Conservation (phyloP, 2,329 filamentous ascomycete genomes). For the Talaromyces piceae region DNA sequence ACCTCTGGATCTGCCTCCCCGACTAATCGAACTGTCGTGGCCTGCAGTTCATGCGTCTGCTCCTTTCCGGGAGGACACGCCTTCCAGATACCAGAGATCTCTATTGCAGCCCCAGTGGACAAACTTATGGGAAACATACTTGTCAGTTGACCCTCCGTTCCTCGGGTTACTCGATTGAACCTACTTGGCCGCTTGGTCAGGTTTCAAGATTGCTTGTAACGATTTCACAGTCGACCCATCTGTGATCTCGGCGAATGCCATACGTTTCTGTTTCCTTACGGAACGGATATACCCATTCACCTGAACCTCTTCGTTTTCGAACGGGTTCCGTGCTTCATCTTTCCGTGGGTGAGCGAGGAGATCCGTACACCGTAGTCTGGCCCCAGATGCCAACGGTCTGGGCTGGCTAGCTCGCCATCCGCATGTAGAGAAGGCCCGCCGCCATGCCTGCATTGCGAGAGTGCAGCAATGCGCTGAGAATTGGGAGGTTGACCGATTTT, state of each 20-base stretch:
- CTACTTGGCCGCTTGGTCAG: slow-evolving; percentile 65
- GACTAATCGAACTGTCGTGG: slow-evolving; percentile 59
- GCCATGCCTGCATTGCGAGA: slow-evolving; percentile 33
- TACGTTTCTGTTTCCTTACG: slow-evolving; percentile 75
- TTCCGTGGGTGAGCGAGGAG: slow-evolving; percentile 27
- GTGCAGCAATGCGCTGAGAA: not conserved
- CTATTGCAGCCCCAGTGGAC: slow-evolving; percentile 72
- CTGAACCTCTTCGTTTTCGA: slow-evolving; percentile 40
- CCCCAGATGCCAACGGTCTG: slow-evolving; percentile 13
- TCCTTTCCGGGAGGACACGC: slow-evolving; percentile 57
- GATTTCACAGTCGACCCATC: slow-evolving; percentile 78
- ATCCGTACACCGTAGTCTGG: slow-evolving; percentile 30
- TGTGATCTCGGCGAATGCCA: slow-evolving; percentile 74
- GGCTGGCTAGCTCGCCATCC: slow-evolving; percentile 24
- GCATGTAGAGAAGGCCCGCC: slow-evolving; percentile 31
- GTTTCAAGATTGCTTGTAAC: slow-evolving; percentile 72
- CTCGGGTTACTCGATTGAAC: slow-evolving; percentile 24
- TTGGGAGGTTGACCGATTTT: not conserved
- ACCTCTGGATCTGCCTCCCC: slow-evolving; percentile 75
- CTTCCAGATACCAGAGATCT: slow-evolving; percentile 69
- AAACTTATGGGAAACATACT: slow-evolving; percentile 47
- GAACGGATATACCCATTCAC: slow-evolving; percentile 77
- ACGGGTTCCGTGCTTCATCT: slow-evolving; percentile 16
- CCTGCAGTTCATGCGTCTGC: slow-evolving; percentile 75
- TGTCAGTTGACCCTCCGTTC: not conserved